Conservation (phyloP, 1,139 yeast genomes). For the Pichia sp. region DNA sequence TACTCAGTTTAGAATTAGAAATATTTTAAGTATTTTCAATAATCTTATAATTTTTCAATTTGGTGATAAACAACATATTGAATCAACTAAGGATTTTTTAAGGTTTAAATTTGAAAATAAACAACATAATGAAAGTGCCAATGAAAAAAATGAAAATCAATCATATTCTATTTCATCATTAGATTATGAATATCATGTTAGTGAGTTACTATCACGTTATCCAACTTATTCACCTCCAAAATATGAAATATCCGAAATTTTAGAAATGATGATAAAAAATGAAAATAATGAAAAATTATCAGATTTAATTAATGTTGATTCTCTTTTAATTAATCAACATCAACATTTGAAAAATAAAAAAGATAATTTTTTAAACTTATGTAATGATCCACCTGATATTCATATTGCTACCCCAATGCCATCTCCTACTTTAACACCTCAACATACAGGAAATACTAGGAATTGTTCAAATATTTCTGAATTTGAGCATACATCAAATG, state of each 20-base stretch:
- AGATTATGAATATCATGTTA: constrained; percentile 73
- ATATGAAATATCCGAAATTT: constrained; percentile 38
- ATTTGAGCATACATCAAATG: constrained; percentile 40
- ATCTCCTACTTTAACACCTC: constrained; percentile 70
- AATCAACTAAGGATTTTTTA: constrained; percentile 46
- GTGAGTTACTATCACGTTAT: constrained; percentile 66
- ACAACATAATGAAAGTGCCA: background rate
- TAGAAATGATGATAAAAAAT: constrained; percentile 38
- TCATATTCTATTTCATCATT: constrained; percentile 47
- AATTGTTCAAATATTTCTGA: constrained; percentile 28
- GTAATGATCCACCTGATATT: constrained; percentile 40
- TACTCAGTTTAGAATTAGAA: constrained; percentile 39
- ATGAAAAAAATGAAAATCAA: constrained; percentile 18
- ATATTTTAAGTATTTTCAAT: constrained; percentile 51
- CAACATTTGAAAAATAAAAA: constrained; percentile 22
- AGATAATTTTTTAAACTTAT: background rate
- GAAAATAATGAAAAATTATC: constrained; percentile 18
- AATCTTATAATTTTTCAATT: constrained; percentile 57
- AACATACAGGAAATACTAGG: constrained; percentile 30
- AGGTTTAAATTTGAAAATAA: constrained; percentile 26
- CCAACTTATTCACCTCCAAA: constrained; percentile 59
- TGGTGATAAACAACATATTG: constrained; percentile 48
- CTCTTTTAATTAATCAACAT: constrained; percentile 27
- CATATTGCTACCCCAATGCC: constrained; percentile 90
- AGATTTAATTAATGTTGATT: constrained; percentile 44